Conservation (phyloP, 441 rosid species). For the Croton laevigatus region DNA sequence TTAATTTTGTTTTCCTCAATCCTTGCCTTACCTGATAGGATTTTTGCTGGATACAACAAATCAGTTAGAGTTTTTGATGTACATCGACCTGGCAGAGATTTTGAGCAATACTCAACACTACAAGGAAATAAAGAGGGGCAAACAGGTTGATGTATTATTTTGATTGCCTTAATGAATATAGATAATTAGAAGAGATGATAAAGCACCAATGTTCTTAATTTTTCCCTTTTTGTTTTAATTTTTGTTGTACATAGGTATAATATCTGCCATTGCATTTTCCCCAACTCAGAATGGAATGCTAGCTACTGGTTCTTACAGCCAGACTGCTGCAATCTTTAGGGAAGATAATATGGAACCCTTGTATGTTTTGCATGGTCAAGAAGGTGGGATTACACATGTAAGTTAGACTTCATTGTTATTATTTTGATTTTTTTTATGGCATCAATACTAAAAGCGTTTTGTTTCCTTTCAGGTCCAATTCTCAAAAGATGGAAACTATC, state of each 20-base stretch:
- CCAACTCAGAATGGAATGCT: constrained; percentile 78
- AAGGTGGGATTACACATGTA: constrained; percentile 95
- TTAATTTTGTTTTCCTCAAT: constrained; percentile 15
- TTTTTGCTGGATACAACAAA: constrained; percentile 92
- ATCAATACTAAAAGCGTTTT: constrained; percentile 16
- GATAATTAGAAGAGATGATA: constrained; percentile 5
- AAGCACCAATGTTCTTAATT: constrained; percentile 10
- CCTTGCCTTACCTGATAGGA: constrained; percentile 43
- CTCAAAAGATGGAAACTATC: constrained; percentile 91
- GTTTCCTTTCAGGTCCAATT: constrained; percentile 67
- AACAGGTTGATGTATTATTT: constrained; percentile 46
- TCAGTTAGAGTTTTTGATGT: constrained; percentile 76
- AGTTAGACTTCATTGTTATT: constrained; percentile 29
- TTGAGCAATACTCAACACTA: constrained; percentile 61
- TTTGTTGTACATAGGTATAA: constrained; percentile 54
- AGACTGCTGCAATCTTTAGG: constrained; percentile 73
- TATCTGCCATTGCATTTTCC: constrained; percentile 81
- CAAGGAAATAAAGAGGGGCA: constrained; percentile 92
- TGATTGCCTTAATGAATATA: constrained; percentile 11
- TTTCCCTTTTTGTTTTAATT: background rate
- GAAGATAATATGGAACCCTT: constrained; percentile 97
- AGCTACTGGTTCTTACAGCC: constrained; percentile 89
- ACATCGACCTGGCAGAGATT: constrained; percentile 97
- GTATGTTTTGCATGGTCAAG: constrained; percentile 90
- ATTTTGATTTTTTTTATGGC: constrained; percentile 14